Conservation (phyloP, 2,329 filamentous ascomycete species). For the Aureobasidium sp. region DNA sequence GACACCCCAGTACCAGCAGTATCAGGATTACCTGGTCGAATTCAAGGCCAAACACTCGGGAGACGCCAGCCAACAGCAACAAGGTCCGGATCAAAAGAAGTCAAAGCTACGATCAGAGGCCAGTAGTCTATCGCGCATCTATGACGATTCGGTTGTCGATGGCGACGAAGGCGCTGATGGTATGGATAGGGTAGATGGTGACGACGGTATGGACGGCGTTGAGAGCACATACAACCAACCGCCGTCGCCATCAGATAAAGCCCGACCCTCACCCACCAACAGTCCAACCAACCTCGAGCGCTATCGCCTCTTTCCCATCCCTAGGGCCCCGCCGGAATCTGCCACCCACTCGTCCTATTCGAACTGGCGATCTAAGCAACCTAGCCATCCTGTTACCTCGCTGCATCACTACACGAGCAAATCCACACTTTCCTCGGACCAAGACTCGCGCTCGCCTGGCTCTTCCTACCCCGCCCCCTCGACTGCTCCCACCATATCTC, state of each 20-base stretch:
- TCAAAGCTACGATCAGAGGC: not conserved
- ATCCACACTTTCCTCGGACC: not conserved
- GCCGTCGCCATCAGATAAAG: not conserved
- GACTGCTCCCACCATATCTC: not conserved
- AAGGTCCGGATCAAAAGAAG: slow-evolving; percentile 4
- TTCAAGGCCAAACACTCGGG: slow-evolving; percentile 77
- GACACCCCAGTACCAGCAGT: slow-evolving; percentile 73
- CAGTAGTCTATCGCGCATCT: not conserved
- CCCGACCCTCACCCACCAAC: not conserved
- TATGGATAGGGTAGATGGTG: not conserved
- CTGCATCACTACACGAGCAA: not conserved
- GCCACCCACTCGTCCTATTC: slow-evolving; percentile 5
- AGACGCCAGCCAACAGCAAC: not conserved
- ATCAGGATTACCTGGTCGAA: slow-evolving; percentile 76
- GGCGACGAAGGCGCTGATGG: not conserved
- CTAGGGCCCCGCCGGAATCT: not conserved
- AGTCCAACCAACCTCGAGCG: not conserved
- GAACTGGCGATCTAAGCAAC: not conserved
- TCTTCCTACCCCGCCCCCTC: not conserved
- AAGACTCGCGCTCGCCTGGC: not conserved
- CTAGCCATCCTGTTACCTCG: not conserved
- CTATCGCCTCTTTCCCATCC: not conserved
- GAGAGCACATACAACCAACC: not conserved
- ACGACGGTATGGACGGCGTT: not conserved
- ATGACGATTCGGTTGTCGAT: not conserved